Conservation (phyloP, 441 rosid species). For the Isatis lusitanica region DNA sequence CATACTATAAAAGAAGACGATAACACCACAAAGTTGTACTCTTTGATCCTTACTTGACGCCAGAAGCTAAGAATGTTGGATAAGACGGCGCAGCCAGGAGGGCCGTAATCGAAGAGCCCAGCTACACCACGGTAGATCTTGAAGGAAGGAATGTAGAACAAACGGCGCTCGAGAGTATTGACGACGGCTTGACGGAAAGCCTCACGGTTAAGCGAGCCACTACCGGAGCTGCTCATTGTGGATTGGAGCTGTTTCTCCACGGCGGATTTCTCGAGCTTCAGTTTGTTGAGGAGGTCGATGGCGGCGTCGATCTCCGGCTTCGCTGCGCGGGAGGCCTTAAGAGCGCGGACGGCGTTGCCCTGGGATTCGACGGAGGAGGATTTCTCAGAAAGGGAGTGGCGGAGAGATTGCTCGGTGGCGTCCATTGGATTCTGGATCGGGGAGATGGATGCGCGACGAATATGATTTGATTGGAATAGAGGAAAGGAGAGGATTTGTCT, state of each 20-base stretch:
- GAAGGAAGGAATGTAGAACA: conserved; percentile 78
- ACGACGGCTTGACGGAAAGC: conserved; percentile 72
- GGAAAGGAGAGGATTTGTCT: conserved; percentile 23
- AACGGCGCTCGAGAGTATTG: conserved; percentile 76
- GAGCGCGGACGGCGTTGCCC: conserved; percentile 69
- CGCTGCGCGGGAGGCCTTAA: conserved; percentile 62
- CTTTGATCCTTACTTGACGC: conserved; percentile 64
- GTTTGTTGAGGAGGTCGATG: conserved; percentile 55
- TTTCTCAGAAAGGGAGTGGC: conserved; percentile 57
- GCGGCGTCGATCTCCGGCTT: conserved; percentile 74
- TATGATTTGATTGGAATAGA: conserved; percentile 11
- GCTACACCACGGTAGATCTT: conserved; percentile 89
- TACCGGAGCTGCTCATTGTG: conserved; percentile 46
- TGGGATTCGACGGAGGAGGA: conserved; percentile 67
- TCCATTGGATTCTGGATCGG: conserved; percentile 46
- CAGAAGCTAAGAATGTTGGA: conserved; percentile 76
- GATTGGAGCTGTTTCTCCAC: conserved; percentile 75
- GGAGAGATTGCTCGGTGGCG: conserved; percentile 65
- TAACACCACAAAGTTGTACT: neutral
- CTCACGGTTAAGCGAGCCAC: conserved; percentile 52
- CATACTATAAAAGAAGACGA: neutral
- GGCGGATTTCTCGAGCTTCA: conserved; percentile 70
- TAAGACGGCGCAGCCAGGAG: conserved; percentile 84
- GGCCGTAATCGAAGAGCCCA: conserved; percentile 82
- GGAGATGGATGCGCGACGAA: neutral